Conservation (phyloP, 148 eudicot genomes). For the Drosera capensis region DNA sequence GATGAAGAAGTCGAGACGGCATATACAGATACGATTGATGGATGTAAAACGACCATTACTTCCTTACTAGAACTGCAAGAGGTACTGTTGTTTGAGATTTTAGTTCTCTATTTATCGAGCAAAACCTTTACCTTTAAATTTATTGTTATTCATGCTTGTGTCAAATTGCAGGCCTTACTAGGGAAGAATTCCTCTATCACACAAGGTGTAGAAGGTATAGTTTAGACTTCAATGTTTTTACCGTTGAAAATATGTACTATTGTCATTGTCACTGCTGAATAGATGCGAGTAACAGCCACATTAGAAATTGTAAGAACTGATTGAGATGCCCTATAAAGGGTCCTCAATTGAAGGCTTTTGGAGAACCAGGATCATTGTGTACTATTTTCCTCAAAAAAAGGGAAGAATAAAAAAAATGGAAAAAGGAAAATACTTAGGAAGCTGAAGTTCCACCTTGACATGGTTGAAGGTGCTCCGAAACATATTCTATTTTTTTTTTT, state of each 20-base stretch:
- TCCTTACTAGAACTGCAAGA: conserved; percentile 65
- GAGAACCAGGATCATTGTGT: too few species aligned
- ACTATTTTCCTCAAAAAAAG: too few species aligned
- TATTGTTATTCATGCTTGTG: background rate
- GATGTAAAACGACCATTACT: conserved; percentile 56
- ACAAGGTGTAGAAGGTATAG: conserved; percentile 48
- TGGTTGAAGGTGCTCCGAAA: too few species aligned
- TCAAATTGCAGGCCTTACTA: conserved; percentile 55
- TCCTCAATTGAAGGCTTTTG: too few species aligned
- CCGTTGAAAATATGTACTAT: background rate
- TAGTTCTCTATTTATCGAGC: too few species aligned
- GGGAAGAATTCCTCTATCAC: conserved; percentile 71
- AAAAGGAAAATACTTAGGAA: too few species aligned
- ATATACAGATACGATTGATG: conserved; percentile 47
- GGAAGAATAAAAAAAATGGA: too few species aligned
- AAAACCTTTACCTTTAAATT: background rate
- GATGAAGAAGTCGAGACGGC: conserved; percentile 39
- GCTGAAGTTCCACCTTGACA: too few species aligned
- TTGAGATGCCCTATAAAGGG: too few species aligned
- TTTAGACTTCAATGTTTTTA: background rate
- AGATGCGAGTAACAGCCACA: background rate
- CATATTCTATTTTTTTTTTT: background rate
- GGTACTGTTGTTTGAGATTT: conserved; percentile 24
- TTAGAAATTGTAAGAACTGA: too few species aligned
- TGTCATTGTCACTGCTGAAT: background rate